Evolutionary conservation across 2,329 filamentous ascomycete genomes (phyloP), one percentile per base, ranked within the genome.

Genomic region (Diaporthe vexans): DNA sequence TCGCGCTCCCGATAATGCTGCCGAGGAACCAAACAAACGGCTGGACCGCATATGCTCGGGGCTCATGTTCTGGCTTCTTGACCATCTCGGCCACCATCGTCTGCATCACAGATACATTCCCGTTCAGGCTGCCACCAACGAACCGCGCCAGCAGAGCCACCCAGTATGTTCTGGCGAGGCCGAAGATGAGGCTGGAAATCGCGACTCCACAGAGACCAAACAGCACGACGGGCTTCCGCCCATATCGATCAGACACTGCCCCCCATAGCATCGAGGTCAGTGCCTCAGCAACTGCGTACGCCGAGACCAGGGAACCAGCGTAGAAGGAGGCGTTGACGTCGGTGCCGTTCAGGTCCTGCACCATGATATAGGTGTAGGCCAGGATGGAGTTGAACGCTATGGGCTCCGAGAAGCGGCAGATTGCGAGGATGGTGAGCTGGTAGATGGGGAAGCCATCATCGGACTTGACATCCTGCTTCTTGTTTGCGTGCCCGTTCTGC

Each of bases 321-420:
- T 86, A 87, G 81, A 90, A 90, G 35, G 83, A 80, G 21, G 85
- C 83, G 46, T 86, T 80, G 21, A 81, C 79, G n/a, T 84, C 81
- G 37, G 79, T 82, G 52, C 79, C 81, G 70, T 83, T 79, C 54
- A 88, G 79, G 65, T 85, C 82, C 71, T 81, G 76, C 7, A 85
- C 83, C 84, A 86, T 85, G 7, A 82, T 80, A 75, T 82, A 86
- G 4, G 83, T 84, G 78, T 86, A 86, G 51, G 84, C 83, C 57
- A 85, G 79, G 77, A 86, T 86, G 11, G 84, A 86, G 77, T 83
- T 84, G 82, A 86, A 85, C 46, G 84, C 84, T 76, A 86, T 85
- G 65, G 84, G 84, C 78, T 86, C 84, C 21, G 84, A 84, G 77
- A 86, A 84, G 67, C 84, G 84, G 75, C 84, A 86, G 82, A 86